Conservation (phyloP, 2,329 filamentous ascomycete species). For the Alternaria tenuissima region DNA sequence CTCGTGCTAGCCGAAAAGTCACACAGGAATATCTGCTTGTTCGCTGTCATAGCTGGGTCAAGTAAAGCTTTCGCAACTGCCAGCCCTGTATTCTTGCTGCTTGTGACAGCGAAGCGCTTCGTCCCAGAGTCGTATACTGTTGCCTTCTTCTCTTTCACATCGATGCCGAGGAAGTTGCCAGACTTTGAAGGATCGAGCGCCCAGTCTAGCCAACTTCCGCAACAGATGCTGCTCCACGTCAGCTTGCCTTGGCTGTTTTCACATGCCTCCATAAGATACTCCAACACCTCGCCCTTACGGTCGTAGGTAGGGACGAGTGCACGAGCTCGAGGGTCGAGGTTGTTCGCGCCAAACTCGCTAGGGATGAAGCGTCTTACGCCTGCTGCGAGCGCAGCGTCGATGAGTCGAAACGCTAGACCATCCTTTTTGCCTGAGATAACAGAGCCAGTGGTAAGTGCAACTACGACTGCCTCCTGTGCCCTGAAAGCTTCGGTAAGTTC, state of each 20-base stretch:
- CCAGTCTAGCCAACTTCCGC: constrained; percentile 38
- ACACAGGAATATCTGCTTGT: constrained; percentile 20
- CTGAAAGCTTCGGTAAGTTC: constrained; percentile 45
- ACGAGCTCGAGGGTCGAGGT: constrained; percentile 37
- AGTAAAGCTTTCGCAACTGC: constrained; percentile 27
- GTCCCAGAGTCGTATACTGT: constrained; percentile 32
- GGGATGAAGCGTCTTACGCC: constrained; percentile 53
- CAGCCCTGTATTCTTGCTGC: constrained; percentile 26
- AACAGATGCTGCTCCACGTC: constrained; percentile 31
- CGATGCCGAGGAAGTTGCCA: constrained; percentile 18
- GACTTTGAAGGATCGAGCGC: constrained; percentile 12
- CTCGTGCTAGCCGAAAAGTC: neutral
- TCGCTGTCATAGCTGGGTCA: constrained; percentile 16
- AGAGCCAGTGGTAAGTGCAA: constrained; percentile 36
- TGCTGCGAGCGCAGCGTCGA: constrained; percentile 52
- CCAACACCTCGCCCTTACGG: constrained; percentile 46
- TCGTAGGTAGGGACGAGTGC: constrained; percentile 44
- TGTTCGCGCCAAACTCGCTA: constrained; percentile 52
- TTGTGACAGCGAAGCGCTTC: constrained; percentile 27
- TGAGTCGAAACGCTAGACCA: constrained; percentile 37
- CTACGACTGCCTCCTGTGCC: constrained; percentile 51
- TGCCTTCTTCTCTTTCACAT: constrained; percentile 26
- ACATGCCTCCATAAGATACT: constrained; percentile 44
- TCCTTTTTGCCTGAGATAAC: constrained; percentile 30
- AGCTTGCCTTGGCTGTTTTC: constrained; percentile 24